A percentile compares a stretch with the other conserved stretches of the same genome.
phyloP scores from a whole-genome alignment of 805 yeast genomes.

The Sugiyamaella valdiviana region DNA sequence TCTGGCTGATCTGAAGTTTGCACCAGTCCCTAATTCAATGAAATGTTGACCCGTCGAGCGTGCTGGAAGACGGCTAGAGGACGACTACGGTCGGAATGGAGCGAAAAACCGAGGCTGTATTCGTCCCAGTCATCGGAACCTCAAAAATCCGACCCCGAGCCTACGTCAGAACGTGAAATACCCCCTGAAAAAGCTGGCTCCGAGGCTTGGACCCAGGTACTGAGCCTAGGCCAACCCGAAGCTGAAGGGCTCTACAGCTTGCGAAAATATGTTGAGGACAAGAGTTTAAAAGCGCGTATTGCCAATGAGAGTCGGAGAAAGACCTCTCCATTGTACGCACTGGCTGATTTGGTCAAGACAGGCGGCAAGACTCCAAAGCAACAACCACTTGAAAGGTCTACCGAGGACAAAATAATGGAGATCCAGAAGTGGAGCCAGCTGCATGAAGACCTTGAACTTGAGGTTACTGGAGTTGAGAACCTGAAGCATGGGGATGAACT shows the following conservation, averaged over 20 bases:
- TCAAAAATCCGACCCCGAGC: no score
- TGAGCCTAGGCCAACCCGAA: not conserved
- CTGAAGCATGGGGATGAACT: slow-evolving; percentile 37
- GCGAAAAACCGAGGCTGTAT: no score
- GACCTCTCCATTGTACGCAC: slow-evolving; percentile 3
- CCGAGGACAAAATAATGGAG: slow-evolving; percentile 5
- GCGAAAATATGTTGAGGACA: slow-evolving; percentile 6
- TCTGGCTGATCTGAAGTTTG: no score
- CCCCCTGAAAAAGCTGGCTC: slow-evolving; percentile 1
- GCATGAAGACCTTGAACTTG: slow-evolving; percentile 26
- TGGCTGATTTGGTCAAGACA: slow-evolving; percentile 1
- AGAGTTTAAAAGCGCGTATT: not conserved
- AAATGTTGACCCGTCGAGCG: no score
- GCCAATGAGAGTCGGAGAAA: not conserved
- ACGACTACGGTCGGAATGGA: no score
- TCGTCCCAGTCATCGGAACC: no score
- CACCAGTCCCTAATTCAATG: no score
- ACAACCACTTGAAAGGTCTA: not conserved
- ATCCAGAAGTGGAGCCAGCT: slow-evolving; percentile 24
- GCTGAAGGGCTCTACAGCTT: slow-evolving; percentile 1
- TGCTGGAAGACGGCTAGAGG: no score
- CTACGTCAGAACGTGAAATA: not conserved
- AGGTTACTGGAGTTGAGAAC: slow-evolving; percentile 25
- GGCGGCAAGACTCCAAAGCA: slow-evolving; percentile 3
- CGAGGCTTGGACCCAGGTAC: slow-evolving; percentile 4